Evolutionary conservation across 148 eudicot species (phyloP).

Genomic region (Silene conica): DNA sequence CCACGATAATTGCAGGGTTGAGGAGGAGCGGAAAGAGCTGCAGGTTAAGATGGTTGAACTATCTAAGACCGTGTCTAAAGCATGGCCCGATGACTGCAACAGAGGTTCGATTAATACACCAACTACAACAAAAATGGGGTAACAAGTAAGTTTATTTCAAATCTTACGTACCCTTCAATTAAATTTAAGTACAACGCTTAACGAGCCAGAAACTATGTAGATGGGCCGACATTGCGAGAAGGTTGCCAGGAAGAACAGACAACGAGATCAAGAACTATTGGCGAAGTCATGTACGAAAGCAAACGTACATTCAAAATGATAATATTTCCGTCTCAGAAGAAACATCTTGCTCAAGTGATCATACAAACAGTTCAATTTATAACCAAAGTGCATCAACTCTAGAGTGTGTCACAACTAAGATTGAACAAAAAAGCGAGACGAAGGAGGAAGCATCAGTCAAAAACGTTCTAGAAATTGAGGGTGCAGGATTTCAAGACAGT

Average conservation of each 20-base stretch:
- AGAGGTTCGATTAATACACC: conserved; percentile 44
- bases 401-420: background rate
- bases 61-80: conserved; percentile 59
- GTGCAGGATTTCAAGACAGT: background rate
- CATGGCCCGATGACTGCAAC: conserved; percentile 45
- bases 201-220: conserved; percentile 17
- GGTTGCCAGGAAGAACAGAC: conserved; percentile 61
- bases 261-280: conserved; percentile 69
- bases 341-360: conserved; percentile 14
- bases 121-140: conserved; percentile 64
- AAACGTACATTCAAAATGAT: background rate
- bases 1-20: conserved; percentile 52
- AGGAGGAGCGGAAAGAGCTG: conserved; percentile 76
- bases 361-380: background rate
- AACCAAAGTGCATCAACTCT: conserved; percentile 1
- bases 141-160: conserved; percentile 41
- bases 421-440: background rate
- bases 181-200: too few species aligned
- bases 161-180: too few species aligned
- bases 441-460: background rate
- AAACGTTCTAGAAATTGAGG: background rate
- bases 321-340: conserved; percentile 7
- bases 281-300: conserved; percentile 50
- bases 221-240: conserved; percentile 52
- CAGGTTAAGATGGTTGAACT: conserved; percentile 65